Percentiles rank a stretch among this genome's conserved stretches.
These are phyloP conservation scores for Trichophyton benhamiae DNA, from an alignment of 2,329 filamentous ascomycete species.

Conservation along the genomic window DNA sequence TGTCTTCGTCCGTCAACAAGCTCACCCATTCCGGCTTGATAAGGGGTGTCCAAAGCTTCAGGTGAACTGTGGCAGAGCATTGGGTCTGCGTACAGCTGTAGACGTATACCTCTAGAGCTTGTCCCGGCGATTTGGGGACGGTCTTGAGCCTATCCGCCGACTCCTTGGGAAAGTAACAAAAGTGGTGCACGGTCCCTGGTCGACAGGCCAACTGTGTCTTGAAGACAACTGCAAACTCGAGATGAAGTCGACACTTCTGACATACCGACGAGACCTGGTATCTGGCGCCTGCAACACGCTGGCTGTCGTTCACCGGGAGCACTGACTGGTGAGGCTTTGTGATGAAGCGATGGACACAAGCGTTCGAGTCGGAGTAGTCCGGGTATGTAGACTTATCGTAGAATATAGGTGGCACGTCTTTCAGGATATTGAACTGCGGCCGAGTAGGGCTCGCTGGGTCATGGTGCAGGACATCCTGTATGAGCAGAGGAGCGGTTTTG, in stretches of 20 bases:
- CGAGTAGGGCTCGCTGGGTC: slow-evolving; percentile 32
- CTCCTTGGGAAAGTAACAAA: slow-evolving; percentile 34
- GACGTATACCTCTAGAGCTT: slow-evolving; percentile 33
- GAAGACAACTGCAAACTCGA: slow-evolving; percentile 46
- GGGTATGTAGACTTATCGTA: slow-evolving; percentile 20
- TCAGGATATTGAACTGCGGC: slow-evolving; percentile 44
- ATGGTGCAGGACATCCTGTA: slow-evolving; percentile 35
- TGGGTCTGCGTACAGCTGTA: slow-evolving; percentile 49
- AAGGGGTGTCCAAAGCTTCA: slow-evolving; percentile 41
- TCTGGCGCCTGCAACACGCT: slow-evolving; percentile 17
- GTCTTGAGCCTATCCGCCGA: slow-evolving; percentile 14
- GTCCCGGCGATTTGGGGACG: slow-evolving; percentile 18
- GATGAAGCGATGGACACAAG: slow-evolving; percentile 49
- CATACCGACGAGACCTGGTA: slow-evolving; percentile 52
- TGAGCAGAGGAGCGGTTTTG: slow-evolving; percentile 40
- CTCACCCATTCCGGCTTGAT: slow-evolving; percentile 38
- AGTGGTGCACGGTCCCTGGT: slow-evolving; percentile 50
- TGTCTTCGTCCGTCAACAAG: slow-evolving; percentile 42
- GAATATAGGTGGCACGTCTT: slow-evolving; percentile 45
- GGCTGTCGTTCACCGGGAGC: slow-evolving; percentile 31
- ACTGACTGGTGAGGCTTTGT: slow-evolving; percentile 45
- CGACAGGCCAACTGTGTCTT: slow-evolving; percentile 32
- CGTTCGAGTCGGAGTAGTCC: slow-evolving; percentile 28
- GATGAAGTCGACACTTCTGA: slow-evolving; percentile 48
- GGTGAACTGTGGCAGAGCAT: slow-evolving; percentile 43